These are phyloP conservation scores for Boletus pseudopeckii DNA, from an alignment of 768 basidiomycete genomes.

Conservation along the genomic window DNA sequence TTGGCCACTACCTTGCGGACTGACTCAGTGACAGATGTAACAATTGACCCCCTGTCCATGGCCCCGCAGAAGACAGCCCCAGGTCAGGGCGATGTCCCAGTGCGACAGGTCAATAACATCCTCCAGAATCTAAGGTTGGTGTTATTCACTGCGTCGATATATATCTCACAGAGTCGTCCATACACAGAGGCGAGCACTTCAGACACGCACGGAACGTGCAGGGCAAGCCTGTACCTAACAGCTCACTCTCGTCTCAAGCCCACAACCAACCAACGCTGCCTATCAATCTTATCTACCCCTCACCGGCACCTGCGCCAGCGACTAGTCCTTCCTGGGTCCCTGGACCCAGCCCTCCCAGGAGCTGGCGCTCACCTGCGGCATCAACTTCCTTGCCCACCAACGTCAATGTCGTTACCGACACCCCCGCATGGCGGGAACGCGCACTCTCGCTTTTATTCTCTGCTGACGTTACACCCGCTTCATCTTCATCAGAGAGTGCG, in stretches of 20 bases:
- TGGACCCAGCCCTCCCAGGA: slow-evolving; percentile 54
- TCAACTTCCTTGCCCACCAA: slow-evolving; percentile 8
- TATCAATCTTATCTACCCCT: slow-evolving; percentile 36
- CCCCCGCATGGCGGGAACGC: slow-evolving; percentile 46
- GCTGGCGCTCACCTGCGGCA: slow-evolving; percentile 44
- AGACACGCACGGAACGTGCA: slow-evolving; percentile 58
- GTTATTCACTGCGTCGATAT: neutral
- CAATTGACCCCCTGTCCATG: slow-evolving; percentile 6
- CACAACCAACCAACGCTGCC: slow-evolving; percentile 48
- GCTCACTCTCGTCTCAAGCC: slow-evolving; percentile 18
- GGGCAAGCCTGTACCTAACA: slow-evolving; percentile 18
- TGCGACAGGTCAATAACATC: slow-evolving; percentile 29
- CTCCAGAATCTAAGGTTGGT: slow-evolving; percentile 29
- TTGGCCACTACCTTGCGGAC: neutral
- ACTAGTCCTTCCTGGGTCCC: slow-evolving; percentile 29
- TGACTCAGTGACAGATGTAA: slow-evolving; percentile 1
- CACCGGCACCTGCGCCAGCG: slow-evolving; percentile 5
- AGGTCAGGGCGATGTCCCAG: slow-evolving; percentile 6
- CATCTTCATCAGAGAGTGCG: neutral
- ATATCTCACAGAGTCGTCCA: neutral
- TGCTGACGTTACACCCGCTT: neutral
- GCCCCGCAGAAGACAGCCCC: slow-evolving; percentile 4
- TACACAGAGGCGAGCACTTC: slow-evolving; percentile 65
- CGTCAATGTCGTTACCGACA: slow-evolving; percentile 23
- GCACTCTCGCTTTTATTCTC: slow-evolving; percentile 54